Percentiles rank a stretch among this genome's conserved stretches.
Conservation (phyloP, 2,329 filamentous ascomycete genomes). For the Aspergillus sp. region DNA sequence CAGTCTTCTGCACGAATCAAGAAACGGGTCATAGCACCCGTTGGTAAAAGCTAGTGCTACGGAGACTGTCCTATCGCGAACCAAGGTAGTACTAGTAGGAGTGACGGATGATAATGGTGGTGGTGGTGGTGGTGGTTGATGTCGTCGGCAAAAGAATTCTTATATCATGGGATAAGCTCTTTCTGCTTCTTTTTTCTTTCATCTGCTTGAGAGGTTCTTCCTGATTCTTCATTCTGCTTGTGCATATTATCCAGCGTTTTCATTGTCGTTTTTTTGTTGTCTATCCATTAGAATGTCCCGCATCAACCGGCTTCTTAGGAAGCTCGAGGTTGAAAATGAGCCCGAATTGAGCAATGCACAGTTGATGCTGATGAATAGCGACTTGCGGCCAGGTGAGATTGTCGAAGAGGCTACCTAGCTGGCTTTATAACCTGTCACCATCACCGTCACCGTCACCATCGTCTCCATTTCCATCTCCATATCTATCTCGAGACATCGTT, state of each 20-base stretch:
- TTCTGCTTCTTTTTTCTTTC: too few relatives aligned
- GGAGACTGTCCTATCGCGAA: not conserved
- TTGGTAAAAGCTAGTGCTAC: not conserved
- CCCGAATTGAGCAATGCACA: slow-evolving; percentile 68
- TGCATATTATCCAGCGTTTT: not conserved
- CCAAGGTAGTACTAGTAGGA: not conserved
- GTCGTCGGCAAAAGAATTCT: not conserved
- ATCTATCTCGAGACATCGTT: too few relatives aligned
- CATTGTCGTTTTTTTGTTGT: slow-evolving; percentile 1
- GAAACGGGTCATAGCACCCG: not conserved
- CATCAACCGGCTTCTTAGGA: slow-evolving; percentile 36
- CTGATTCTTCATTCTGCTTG: not conserved
- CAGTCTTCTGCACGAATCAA: too few relatives aligned
- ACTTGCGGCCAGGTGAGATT: slow-evolving; percentile 56
- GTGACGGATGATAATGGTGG: not conserved
- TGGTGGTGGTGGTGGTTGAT: not conserved
- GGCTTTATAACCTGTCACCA: slow-evolving; percentile 1
- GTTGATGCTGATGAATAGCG: slow-evolving; percentile 79
- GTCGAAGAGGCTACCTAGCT: too few relatives aligned
- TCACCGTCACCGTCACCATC: not conserved
- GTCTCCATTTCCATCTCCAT: not conserved
- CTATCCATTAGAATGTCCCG: slow-evolving; percentile 13
- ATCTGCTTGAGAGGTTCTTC: too few relatives aligned
- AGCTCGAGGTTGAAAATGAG: slow-evolving; percentile 65
- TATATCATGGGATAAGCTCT: not conserved